A percentile compares a stretch with the other conserved stretches of the same genome.
These are phyloP conservation scores for Scleroderma citrinum DNA, from an alignment of 768 basidiomycete genomes.

Conservation along the genomic window DNA sequence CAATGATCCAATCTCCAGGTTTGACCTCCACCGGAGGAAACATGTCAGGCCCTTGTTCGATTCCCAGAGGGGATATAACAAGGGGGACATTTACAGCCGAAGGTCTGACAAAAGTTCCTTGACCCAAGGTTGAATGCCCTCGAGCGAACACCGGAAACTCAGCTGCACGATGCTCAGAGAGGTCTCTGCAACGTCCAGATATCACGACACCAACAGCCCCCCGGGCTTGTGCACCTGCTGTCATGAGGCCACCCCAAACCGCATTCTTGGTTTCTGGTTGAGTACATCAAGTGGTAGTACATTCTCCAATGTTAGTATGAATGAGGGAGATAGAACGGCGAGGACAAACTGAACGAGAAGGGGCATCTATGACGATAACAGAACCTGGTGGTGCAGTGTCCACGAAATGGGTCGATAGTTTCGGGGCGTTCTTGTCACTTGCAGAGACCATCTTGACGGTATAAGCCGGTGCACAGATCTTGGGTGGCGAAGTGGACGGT, in stretches of 20 bases:
- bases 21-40: conserved; percentile 54
- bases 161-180: conserved; percentile 65
- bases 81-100: conserved; percentile 70
- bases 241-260: conserved; percentile 92
- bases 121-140: conserved; percentile 79
- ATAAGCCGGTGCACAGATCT: conserved; percentile 74
- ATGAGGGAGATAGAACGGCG: conserved; percentile 4
- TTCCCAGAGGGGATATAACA: conserved; percentile 32
- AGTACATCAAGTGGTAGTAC: no score
- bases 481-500: conserved; percentile 29
- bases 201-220: conserved; percentile 72
- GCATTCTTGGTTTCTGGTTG: conserved; percentile 65
- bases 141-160: conserved; percentile 80
- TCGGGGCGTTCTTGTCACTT: conserved; percentile 55
- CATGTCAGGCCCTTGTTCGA: conserved; percentile 26
- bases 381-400: conserved; percentile 64
- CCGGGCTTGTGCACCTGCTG: conserved; percentile 72
- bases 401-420: conserved; percentile 68
- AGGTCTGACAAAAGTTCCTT: conserved; percentile 77
- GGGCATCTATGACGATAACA: conserved; percentile 71
- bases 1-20: conserved; percentile 81
- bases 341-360: conserved; percentile 48
- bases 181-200: conserved; percentile 80
- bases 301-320: not conserved
- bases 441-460: conserved; percentile 78